These are phyloP conservation scores for Lentinus polychrous DNA, from an alignment of 1,284 basidiomycete genomes.

Conservation along the genomic window DNA sequence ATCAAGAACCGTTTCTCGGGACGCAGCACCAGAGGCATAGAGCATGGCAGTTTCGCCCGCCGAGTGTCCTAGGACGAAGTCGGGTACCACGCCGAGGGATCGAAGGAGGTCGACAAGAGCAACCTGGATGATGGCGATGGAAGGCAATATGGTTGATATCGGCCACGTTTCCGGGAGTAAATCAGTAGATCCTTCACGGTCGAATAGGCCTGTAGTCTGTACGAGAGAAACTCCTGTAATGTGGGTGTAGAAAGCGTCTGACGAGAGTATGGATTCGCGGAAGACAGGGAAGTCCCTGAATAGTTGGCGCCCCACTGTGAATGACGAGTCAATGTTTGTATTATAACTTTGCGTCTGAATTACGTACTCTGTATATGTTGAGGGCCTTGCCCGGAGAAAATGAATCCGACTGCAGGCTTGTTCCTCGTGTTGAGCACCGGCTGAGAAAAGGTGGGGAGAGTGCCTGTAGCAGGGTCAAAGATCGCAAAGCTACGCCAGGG, in stretches of 20 bases:
- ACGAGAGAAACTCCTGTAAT: slow-evolving; percentile 29
- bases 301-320: slow-evolving; percentile 33
- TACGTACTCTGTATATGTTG: slow-evolving; percentile 30
- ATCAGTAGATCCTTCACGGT: slow-evolving; percentile 6
- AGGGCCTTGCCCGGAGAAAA: slow-evolving; percentile 36
- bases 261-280: slow-evolving; percentile 26
- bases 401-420: slow-evolving; percentile 27
- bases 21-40: slow-evolving; percentile 34
- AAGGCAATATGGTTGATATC: slow-evolving; percentile 27
- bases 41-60: slow-evolving; percentile 36
- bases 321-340: too few species aligned
- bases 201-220: slow-evolving; percentile 26
- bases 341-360: neutral
- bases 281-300: slow-evolving; percentile 29
- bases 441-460: slow-evolving; percentile 12
- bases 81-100: slow-evolving; percentile 28
- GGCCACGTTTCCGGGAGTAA: slow-evolving; percentile 28
- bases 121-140: slow-evolving; percentile 36
- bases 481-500: slow-evolving; percentile 27
- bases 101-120: slow-evolving; percentile 34
- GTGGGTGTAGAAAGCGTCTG: slow-evolving; percentile 27
- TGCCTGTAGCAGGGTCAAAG: neutral
- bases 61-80: slow-evolving; percentile 34
- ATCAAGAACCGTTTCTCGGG: slow-evolving; percentile 33
- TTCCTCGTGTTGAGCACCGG: slow-evolving; percentile 21